Conservation (phyloP, 495 filamentous ascomycete species). For the Astrothelium subdiscretum region DNA sequence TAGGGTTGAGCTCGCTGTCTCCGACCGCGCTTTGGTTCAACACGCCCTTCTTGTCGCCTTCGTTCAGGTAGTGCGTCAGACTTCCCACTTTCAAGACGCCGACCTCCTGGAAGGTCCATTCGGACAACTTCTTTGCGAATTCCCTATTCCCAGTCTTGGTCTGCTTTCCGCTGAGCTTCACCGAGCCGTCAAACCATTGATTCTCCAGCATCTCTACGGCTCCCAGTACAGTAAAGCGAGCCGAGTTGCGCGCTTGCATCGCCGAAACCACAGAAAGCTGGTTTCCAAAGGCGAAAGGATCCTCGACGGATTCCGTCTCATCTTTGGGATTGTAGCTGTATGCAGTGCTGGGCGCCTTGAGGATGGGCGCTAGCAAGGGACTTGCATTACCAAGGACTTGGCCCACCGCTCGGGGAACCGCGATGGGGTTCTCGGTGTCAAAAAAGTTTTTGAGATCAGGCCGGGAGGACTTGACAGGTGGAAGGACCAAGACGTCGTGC, state of each 20-base stretch:
- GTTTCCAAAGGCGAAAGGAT: conserved; percentile 68
- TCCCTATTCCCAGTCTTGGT: conserved; percentile 60
- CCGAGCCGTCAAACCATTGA: conserved; percentile 77
- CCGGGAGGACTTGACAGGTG: conserved; percentile 48
- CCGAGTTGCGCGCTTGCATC: conserved; percentile 85
- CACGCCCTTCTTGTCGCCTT: conserved; percentile 35
- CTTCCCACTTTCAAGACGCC: conserved; percentile 79
- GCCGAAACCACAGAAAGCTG: conserved; percentile 74
- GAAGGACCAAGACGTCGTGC: conserved; percentile 79
- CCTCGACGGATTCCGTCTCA: conserved; percentile 59
- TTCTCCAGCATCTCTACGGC: conserved; percentile 78
- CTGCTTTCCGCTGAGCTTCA: conserved; percentile 44
- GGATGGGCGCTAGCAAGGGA: conserved; percentile 64
- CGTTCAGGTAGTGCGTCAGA: conserved; percentile 66
- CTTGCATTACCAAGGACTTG: conserved; percentile 67
- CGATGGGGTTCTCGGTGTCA: conserved; percentile 55
- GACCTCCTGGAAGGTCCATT: conserved; percentile 88
- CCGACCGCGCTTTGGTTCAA: conserved; percentile 13
- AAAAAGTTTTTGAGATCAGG: conserved; percentile 72
- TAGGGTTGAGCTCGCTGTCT: conserved; percentile 54
- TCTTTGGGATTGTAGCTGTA: conserved; percentile 95
- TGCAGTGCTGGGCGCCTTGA: conserved; percentile 68
- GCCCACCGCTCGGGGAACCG: conserved; percentile 67
- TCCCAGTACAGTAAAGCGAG: conserved; percentile 77
- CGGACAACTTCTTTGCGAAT: conserved; percentile 71